Base-by-base conservation (phyloP, 148 eudicot genomes). In the Fagopyrum tataricum region DNA sequence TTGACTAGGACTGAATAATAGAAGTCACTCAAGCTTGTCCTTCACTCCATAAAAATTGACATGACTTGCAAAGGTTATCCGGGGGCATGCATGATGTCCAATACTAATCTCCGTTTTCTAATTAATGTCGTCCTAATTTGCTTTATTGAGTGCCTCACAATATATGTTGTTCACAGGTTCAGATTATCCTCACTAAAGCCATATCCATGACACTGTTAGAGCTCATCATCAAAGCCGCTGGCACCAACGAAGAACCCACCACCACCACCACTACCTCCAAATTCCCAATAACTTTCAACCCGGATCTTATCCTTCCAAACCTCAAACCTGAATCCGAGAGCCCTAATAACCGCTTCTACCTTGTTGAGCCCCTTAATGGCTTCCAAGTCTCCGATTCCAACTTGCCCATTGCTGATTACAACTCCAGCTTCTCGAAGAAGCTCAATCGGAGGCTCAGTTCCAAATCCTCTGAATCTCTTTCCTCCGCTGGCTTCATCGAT, bases 181-280 rank as follows among this genome's bases (percentile, higher is more conserved):
- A 49, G 55, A 4, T 49, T 12, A 4, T 14, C 55, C n/a, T 49
- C 55, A 5, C 70, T n/a, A 31, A 31, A 31, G 70, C 81, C 79
- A 73, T 31, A 31, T 31, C 79, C 73, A 86, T 89, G 93, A 82
- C 97, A 51, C 44, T 91, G 43, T 85, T 91, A 4, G 91, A 91
- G 47, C 75, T 80, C 20, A 87, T 89, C 70, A 76, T 83, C 14
- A 79, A 81, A 68, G 88, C 86, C 48, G 77, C 90, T 18, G 55
- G 55, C n/a, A 42, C 82, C 31, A 81, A 72, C 66, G 71, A 76
- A 44, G 24, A 73, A 24, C 11, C 81, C 64, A 31, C 62, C 43
- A 7, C 71, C 17, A 74, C 62, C 37, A 31, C 81, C 64, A 31
- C 62, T 43, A 7, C 71, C 17, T 75, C 77, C 62, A 72, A 76